Evolutionary conservation across 176 grass and related monocot species (phyloP), one percentile per base, ranked within the genome.

Genomic region (Ensete ventricosum): DNA sequence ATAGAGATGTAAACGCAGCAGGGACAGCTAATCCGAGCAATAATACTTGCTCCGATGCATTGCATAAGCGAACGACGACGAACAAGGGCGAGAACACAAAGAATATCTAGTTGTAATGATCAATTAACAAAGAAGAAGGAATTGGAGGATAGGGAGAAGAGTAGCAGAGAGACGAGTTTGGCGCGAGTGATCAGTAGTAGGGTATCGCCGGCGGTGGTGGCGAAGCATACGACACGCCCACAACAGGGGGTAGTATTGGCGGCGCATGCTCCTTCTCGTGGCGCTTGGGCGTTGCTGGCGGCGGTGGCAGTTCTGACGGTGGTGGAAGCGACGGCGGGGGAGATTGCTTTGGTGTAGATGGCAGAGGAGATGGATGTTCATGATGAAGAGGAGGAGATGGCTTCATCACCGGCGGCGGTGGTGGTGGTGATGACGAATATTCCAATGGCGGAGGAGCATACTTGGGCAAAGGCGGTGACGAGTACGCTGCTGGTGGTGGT

Each of bases 271-370:
- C 9, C 29, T 50, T 25, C n/a, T n/a, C 55, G n/a, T 50, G 57
- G 52, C 16, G 11, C 19, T 50, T 22, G 1, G 85, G 73, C 22
- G 75, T 16, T 48, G 82, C 23, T 20, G 26, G 1, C 22, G 81
- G 87, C 50, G 87, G 79, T 74, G 73, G 82, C 83, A 76, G 11
- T 83, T 75, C 1, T 78, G 59, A 3, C 16, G 74, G 55, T 19
- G 74, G 59, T 9, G 57, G 27, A 64, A 25, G 43, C 58, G 74
- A 55, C 22, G 20, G 71, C 19, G 52, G 71, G 9, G 50, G 13
- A 14, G 19, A n/a, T 62, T 17, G 57, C 57, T 62, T 62, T 9
- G 57, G 57, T 5, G 13, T n/a, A 6, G 14, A 11, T 34, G 83
- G 19, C 29, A 6, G 57, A 62, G 57, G 57, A 7, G 57, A n/a